Percentiles rank a stretch among this genome's conserved stretches.
Conservation (phyloP, 495 filamentous ascomycete genomes). For the Annulohypoxylon nitens region DNA sequence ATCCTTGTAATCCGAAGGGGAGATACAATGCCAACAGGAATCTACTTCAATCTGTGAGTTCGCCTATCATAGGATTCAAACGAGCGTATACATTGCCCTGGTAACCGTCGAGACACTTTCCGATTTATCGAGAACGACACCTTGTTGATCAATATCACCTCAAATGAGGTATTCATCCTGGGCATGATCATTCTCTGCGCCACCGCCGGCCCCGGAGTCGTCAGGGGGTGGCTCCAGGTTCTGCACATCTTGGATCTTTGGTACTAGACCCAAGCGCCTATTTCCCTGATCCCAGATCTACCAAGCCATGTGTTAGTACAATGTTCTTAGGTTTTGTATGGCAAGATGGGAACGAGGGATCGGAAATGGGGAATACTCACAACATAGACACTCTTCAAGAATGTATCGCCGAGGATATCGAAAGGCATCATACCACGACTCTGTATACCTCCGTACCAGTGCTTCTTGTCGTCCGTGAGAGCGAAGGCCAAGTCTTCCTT, state of each 20-base stretch:
- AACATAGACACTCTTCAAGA: conserved; percentile 81
- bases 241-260: conserved; percentile 70
- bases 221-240: conserved; percentile 57
- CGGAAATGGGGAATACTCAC: conserved; percentile 57
- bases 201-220: neutral
- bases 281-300: conserved; percentile 85
- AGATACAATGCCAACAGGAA: neutral
- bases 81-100: neutral
- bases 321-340: neutral
- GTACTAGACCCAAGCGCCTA: conserved; percentile 75
- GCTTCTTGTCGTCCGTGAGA: conserved; percentile 65
- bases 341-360: neutral
- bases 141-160: conserved; percentile 3
- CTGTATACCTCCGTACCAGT: conserved; percentile 82
- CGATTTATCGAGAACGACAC: conserved; percentile 11
- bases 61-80: neutral
- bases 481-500: conserved; percentile 80
- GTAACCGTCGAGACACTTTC: neutral
- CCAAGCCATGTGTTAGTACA: neutral
- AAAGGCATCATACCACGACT: conserved; percentile 73
- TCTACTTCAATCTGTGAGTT: conserved; percentile 6
- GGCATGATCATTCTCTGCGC: conserved; percentile 36
- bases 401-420: conserved; percentile 81
- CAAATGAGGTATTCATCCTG: conserved; percentile 32
- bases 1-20: neutral